Evolutionary conservation across 2,329 filamentous ascomycete genomes (phyloP).

Genomic region (Xylaria sp.): DNA sequence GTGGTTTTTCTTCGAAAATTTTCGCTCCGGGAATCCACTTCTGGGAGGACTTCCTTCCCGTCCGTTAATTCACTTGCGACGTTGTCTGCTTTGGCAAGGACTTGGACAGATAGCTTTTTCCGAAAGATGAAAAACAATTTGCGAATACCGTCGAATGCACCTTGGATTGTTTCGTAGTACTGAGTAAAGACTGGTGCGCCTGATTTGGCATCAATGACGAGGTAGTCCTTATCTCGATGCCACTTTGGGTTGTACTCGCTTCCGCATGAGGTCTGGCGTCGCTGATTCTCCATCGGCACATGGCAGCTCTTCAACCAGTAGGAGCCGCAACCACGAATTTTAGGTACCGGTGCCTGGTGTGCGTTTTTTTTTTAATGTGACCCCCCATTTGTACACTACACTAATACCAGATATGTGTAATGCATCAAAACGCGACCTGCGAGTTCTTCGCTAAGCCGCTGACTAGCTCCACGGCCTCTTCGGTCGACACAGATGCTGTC

Average conservation of each 20-base stretch:
- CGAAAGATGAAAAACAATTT: not conserved
- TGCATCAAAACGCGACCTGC: conserved; percentile 27
- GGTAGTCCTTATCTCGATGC: not conserved
- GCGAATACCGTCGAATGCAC: no score
- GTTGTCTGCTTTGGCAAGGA: no score
- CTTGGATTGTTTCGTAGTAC: not conserved
- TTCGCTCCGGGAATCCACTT: not conserved
- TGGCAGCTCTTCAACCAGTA: not conserved
- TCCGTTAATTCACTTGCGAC: no score
- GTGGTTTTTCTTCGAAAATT: not conserved
- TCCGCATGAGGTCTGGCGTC: not conserved
- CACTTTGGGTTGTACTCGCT: not conserved
- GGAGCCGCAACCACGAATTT: not conserved
- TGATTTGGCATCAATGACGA: not conserved
- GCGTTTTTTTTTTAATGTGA: not conserved
- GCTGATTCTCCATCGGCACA: not conserved
- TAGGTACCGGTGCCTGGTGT: not conserved
- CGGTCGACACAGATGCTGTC: conserved; percentile 9
- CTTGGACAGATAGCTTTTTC: no score
- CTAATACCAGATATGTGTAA: not conserved
- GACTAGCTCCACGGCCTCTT: conserved; percentile 1
- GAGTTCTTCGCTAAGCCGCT: conserved; percentile 24
- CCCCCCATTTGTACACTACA: no score
- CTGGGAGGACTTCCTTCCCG: not conserved
- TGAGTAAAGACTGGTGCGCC: not conserved